Evolutionary conservation across 495 filamentous ascomycete species (phyloP).

Genomic region (Penicillium pulvis): DNA sequence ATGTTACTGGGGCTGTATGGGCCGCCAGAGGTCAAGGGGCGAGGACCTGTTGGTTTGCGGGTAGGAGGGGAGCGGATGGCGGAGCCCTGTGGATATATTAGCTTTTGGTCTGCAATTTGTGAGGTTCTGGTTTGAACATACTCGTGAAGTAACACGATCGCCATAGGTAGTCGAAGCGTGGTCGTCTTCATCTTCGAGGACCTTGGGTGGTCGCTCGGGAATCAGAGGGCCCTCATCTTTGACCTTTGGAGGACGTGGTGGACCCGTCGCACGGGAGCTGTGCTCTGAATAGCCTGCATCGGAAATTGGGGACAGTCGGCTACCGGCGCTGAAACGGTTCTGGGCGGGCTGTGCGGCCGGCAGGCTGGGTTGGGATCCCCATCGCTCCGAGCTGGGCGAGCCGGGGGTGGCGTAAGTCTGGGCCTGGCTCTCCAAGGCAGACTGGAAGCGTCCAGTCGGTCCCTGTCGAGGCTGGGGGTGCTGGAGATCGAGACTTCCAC

Average conservation of each 20-base stretch:
- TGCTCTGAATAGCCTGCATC: constrained; percentile 53
- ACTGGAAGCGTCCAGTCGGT: constrained; percentile 79
- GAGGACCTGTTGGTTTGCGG: constrained; percentile 58
- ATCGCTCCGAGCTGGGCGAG: constrained; percentile 73
- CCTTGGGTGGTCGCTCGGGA: constrained; percentile 50
- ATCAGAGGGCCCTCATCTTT: constrained; percentile 55
- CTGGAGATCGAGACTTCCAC: constrained; percentile 83
- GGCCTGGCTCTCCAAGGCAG: constrained; percentile 77
- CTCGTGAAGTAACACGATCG: constrained; percentile 47
- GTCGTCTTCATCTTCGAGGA: constrained; percentile 38
- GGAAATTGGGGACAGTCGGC: constrained; percentile 55
- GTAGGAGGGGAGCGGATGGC: constrained; percentile 49
- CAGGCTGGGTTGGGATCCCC: constrained; percentile 62
- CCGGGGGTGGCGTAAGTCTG: constrained; percentile 65
- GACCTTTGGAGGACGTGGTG: constrained; percentile 56
- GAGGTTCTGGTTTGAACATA: constrained; percentile 22
- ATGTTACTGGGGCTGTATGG: constrained; percentile 48
- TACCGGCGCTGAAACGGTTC: constrained; percentile 47
- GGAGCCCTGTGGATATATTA: constrained; percentile 32
- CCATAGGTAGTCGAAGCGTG: constrained; percentile 20
- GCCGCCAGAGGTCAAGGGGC: constrained; percentile 50
- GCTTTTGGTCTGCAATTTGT: not conserved
- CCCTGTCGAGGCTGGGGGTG: constrained; percentile 89
- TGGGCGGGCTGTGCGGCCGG: constrained; percentile 37
- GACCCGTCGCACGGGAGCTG: constrained; percentile 38